Evolutionary conservation across 352 stramenopile species (phyloP).

Genomic region (Pilasporangium apinafurcum): DNA sequence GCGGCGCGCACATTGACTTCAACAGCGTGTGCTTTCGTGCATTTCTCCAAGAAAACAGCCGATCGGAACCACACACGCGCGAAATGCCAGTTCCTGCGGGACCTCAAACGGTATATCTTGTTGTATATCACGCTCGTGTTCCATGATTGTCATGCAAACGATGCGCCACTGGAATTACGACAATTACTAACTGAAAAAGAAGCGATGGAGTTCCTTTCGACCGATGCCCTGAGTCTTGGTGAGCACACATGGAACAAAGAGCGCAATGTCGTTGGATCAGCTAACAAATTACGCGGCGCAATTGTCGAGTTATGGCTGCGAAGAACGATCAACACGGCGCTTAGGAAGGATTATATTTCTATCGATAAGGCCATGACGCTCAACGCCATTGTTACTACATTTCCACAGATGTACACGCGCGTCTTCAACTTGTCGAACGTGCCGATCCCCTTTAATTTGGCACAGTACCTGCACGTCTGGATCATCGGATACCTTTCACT

Average conservation of each 20-base stretch:
- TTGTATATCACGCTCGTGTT: conserved; percentile 50
- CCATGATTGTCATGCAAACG: conserved; percentile 42
- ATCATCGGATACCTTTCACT: conserved; percentile 40
- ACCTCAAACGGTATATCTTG: conserved; percentile 55
- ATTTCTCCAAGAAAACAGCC: conserved; percentile 28
- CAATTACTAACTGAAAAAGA: conserved; percentile 39
- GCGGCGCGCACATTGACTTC: conserved; percentile 27
- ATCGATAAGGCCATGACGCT: conserved; percentile 41
- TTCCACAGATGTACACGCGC: conserved; percentile 45
- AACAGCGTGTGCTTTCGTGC: conserved; percentile 34
- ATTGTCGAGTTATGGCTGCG: conserved; percentile 59
- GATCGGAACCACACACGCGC: conserved; percentile 23
- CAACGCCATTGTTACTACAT: conserved; percentile 31
- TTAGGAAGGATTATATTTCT: conserved; percentile 31
- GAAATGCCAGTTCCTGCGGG: conserved; percentile 47
- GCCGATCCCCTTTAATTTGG: conserved; percentile 37
- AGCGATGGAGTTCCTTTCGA: conserved; percentile 23
- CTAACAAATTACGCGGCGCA: conserved; percentile 40
- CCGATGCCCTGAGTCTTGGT: conserved; percentile 27
- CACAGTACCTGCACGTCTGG: conserved; percentile 29
- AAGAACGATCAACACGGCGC: conserved; percentile 28
- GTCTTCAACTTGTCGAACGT: conserved; percentile 46
- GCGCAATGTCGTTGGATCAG: conserved; percentile 33
- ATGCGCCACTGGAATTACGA: conserved; percentile 29
- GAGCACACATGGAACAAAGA: conserved; percentile 36